Percentiles rank a stretch among this genome's conserved stretches.
These are phyloP conservation scores for Smittium culicis DNA, from an alignment of 371 early-diverging fungal genomes.

Conservation along the genomic window DNA sequence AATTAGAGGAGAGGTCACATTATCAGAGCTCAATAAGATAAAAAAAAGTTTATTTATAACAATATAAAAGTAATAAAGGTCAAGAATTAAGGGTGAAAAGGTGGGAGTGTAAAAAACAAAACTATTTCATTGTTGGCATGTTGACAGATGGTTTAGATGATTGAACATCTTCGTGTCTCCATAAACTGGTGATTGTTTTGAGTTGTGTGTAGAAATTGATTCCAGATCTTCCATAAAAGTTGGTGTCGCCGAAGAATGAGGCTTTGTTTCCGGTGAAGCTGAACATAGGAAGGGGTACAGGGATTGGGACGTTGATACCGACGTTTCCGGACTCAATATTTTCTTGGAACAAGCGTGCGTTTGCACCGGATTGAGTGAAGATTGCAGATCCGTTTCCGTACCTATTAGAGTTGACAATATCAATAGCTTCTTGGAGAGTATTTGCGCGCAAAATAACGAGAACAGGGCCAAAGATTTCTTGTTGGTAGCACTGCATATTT, in stretches of 20 bases:
- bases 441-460: constrained; percentile 69
- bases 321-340: constrained; percentile 90
- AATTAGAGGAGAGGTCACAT: too few relatives aligned
- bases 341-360: constrained; percentile 75
- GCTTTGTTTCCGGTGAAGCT: constrained; percentile 90
- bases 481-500: constrained; percentile 81
- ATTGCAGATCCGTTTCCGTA: constrained; percentile 96
- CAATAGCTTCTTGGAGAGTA: constrained; percentile 85
- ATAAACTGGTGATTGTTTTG: constrained; percentile 88
- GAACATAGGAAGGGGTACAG: constrained; percentile 96
- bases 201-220: constrained; percentile 79
- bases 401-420: constrained; percentile 74
- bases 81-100: too few relatives aligned
- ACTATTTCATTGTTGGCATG: constrained; percentile 70
- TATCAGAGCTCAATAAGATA: too few relatives aligned
- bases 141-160: constrained; percentile 44
- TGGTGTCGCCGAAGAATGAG: constrained; percentile 85
- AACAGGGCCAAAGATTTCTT: constrained; percentile 96
- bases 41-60: too few relatives aligned
- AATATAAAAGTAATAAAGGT: too few relatives aligned
- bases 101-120: too few relatives aligned
- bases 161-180: constrained; percentile 67
- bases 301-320: constrained; percentile 85
- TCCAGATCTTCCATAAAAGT: constrained; percentile 80
- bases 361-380: constrained; percentile 81